phyloP scores from a whole-genome alignment of 2,329 filamentous ascomycete species.

The Corinectria fuckeliana region DNA sequence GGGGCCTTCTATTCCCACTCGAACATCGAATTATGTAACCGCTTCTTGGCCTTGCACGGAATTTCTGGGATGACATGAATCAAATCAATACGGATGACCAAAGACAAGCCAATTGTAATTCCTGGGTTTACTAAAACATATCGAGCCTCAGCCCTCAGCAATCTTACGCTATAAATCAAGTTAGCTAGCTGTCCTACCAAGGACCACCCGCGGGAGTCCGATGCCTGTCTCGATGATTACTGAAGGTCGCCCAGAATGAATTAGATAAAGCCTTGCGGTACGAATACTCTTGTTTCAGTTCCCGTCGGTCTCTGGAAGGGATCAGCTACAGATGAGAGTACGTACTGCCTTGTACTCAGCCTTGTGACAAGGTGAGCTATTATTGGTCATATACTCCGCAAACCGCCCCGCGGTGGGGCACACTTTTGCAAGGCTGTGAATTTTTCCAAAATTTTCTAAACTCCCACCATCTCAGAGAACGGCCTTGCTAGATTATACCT shows the following conservation, averaged over 20 bases:
- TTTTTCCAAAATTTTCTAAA: conserved; percentile 37
- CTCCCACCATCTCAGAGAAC: conserved; percentile 24
- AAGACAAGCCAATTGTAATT: neutral
- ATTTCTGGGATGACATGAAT: neutral
- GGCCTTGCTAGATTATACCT: conserved; percentile 6
- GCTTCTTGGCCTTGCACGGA: no score
- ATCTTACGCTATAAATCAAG: neutral
- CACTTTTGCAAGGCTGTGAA: conserved; percentile 34
- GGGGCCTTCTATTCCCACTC: neutral
- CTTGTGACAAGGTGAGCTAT: conserved; percentile 9
- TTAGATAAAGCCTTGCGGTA: neutral
- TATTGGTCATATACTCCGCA: conserved; percentile 14
- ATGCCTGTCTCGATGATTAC: neutral
- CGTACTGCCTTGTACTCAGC: conserved; percentile 22
- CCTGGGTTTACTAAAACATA: neutral
- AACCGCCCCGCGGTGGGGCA: conserved; percentile 34
- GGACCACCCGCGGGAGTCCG: neutral
- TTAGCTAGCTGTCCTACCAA: neutral
- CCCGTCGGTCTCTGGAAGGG: neutral
- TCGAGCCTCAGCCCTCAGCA: no score
- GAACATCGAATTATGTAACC: no score
- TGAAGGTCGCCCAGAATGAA: neutral
- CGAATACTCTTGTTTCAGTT: neutral
- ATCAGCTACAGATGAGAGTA: no score
- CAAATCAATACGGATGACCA: neutral